Conservation (phyloP, 106 monocot species). For the Acorus gramineus region DNA sequence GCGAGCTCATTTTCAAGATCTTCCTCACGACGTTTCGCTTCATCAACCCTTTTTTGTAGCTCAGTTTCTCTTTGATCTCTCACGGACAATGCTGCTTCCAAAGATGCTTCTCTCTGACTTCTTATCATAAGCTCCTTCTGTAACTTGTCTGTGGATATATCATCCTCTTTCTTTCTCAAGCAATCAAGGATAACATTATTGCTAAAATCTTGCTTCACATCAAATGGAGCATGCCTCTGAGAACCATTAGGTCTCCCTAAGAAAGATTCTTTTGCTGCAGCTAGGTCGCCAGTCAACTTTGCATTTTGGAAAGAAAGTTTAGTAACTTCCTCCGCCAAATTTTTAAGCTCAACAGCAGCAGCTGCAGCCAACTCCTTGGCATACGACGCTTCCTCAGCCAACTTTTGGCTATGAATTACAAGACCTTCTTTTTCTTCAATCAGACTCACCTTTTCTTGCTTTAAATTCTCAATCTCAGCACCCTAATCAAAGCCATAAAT, state of each 20-base stretch:
- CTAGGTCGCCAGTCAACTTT: slow-evolving; percentile 53
- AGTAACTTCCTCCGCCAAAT: slow-evolving; percentile 97
- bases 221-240: slow-evolving; percentile 11
- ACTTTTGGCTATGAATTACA: slow-evolving; percentile 76
- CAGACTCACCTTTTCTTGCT: slow-evolving; percentile 67
- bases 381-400: slow-evolving; percentile 93
- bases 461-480: slow-evolving; percentile 90
- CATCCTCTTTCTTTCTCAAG: slow-evolving; percentile 22
- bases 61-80: slow-evolving; percentile 54
- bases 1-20: slow-evolving; percentile 81
- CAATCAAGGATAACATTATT: slow-evolving; percentile 13
- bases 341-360: slow-evolving; percentile 86
- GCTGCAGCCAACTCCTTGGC: slow-evolving; percentile 94
- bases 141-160: slow-evolving; percentile 43
- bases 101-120: slow-evolving; percentile 55
- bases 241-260: slow-evolving; percentile 18
- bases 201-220: slow-evolving; percentile 14
- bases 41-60: slow-evolving; percentile 46
- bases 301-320: slow-evolving; percentile 85
- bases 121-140: slow-evolving; percentile 48
- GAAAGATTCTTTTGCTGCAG: slow-evolving; percentile 30
- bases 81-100: slow-evolving; percentile 48
- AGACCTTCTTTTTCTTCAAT: slow-evolving; percentile 87
- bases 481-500: slow-evolving; percentile 28
- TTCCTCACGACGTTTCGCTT: slow-evolving; percentile 53